phyloP scores from a whole-genome alignment of 768 basidiomycete genomes.

The Pulveroboletus ravenelii region DNA sequence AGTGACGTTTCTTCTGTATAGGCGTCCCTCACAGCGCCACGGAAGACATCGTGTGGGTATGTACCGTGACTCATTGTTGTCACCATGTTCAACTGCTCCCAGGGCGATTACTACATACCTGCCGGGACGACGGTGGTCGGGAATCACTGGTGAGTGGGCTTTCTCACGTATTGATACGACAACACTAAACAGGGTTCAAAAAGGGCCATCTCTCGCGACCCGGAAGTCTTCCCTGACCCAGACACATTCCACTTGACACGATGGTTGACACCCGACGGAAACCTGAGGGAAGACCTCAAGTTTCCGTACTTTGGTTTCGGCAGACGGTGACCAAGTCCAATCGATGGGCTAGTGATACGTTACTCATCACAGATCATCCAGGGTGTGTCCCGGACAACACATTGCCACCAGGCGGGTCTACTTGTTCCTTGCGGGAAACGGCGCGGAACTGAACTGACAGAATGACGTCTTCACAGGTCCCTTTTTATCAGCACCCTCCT shows the following conservation, averaged over 20 bases:
- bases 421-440: neutral
- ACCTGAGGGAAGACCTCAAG: conserved; percentile 42
- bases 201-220: conserved; percentile 35
- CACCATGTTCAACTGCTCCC: neutral
- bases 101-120: conserved; percentile 18
- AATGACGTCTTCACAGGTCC: conserved; percentile 36
- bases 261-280: conserved; percentile 18
- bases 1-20: too few species aligned
- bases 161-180: neutral
- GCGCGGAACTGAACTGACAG: neutral
- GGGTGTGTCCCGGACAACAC: conserved; percentile 59
- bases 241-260: conserved; percentile 34
- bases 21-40: conserved; percentile 3
- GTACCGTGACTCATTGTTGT: neutral
- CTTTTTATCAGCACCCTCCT: conserved; percentile 57
- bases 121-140: conserved; percentile 16
- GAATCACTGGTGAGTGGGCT: conserved; percentile 12
- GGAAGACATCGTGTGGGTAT: conserved; percentile 16
- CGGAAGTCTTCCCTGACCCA: conserved; percentile 35
- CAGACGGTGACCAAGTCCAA: conserved; percentile 20
- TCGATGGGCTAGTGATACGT: neutral
- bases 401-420: conserved; percentile 38
- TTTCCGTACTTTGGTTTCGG: conserved; percentile 52
- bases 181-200: neutral
- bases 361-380: conserved; percentile 12